Base-by-base conservation (phyloP, 176 grass and related monocot genomes). In the Olyra latifolia region DNA sequence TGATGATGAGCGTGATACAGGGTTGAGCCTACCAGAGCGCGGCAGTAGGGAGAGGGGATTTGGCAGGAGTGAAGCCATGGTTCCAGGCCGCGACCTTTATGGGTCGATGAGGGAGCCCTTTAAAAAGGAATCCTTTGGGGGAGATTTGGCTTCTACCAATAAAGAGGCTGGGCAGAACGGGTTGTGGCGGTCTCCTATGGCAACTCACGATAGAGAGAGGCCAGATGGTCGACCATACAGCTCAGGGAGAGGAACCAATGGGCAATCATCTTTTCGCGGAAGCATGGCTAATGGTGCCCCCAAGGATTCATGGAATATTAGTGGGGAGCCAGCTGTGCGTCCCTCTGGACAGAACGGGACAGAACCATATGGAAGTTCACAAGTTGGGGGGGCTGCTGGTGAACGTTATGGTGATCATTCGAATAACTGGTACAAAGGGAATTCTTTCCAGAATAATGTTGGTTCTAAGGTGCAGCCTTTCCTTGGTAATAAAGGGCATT, bases 1-100 rank as follows among this genome's bases (percentile, higher is more conserved):
- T 62, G 96, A 98, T 60, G 96, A 98, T 72, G 96, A 98, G 66
- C 96, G 96, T 56, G 92, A 98, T 72, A 98, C 92, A 14, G 88
- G 82, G 38, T 82, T 98, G 9, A 89, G 86, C 79, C 88, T 98
- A 27, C 96, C 86, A 13, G 96, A 93, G 71, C 81, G 92, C 20
- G 88, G 86, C 15, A 87, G 49, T 20, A 89, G 84, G 44, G 92
- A 94, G 77, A 69, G 74, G 17, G 88, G 88, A 66, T 85, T 89
- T 75, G 83, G 78, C 65, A 89, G 85, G 76, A 82, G 79, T 39
- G 92, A 95, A 54, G 19, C 74, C 30, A 38, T 58, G 65, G 59
- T 81, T 80, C 42, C 71, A 55, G 75, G 78, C 53, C 50, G 61
- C 0, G 80, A 89, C 39, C 6, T 82, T 79, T 85, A 91, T 71